Evolutionary conservation across 495 filamentous ascomycete genomes (phyloP).

Genomic region (Penicillium robsamsonii): DNA sequence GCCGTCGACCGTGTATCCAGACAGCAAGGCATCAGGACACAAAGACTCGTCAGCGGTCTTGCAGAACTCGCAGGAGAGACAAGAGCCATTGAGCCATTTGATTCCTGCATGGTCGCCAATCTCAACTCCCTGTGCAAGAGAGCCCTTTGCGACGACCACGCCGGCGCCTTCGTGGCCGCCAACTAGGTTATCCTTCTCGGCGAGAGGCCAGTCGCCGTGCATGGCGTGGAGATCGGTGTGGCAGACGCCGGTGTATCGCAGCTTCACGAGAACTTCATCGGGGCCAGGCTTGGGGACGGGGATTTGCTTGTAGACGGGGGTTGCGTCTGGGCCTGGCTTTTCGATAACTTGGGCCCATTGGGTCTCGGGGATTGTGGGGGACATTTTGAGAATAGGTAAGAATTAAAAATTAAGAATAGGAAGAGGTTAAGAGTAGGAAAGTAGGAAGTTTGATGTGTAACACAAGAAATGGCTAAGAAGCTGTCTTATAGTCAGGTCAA

Average conservation of each 20-base stretch:
- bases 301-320: constrained; percentile 77
- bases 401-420: neutral
- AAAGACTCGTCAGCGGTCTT: constrained; percentile 72
- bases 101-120: constrained; percentile 81
- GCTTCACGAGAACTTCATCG: constrained; percentile 86
- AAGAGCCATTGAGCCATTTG: constrained; percentile 89
- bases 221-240: constrained; percentile 86
- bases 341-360: constrained; percentile 90
- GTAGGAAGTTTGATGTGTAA: neutral
- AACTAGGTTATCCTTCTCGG: constrained; percentile 76
- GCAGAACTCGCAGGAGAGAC: constrained; percentile 78
- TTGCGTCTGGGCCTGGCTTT: constrained; percentile 68
- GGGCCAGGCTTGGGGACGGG: constrained; percentile 73
- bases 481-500: neutral
- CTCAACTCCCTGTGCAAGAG: constrained; percentile 67
- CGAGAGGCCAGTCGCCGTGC: constrained; percentile 84
- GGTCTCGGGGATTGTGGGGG: constrained; percentile 56
- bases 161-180: constrained; percentile 95
- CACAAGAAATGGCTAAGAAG: neutral
- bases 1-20: constrained; percentile 89
- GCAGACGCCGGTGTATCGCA: constrained; percentile 92
- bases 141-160: constrained; percentile 75
- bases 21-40: constrained; percentile 68
- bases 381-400: constrained; percentile 20
- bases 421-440: neutral